Evolutionary conservation across 441 rosid genomes (phyloP).

Genomic region (Arabidopsis hybrid): DNA sequence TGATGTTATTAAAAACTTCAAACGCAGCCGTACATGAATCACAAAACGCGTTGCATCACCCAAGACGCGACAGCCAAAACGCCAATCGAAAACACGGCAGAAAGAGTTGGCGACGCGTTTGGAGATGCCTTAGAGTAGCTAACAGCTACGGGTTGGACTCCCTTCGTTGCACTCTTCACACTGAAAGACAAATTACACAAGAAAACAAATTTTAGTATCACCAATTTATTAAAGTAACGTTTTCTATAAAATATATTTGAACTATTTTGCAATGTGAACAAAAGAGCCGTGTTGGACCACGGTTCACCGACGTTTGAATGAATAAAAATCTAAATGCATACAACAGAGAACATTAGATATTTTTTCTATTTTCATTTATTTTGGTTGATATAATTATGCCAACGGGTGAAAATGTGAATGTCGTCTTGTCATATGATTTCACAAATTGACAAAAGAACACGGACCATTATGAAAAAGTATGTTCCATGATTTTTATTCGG

Average conservation of each 20-base stretch:
- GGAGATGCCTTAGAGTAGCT: constrained; percentile 42
- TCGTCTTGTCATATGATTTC: constrained; percentile 40
- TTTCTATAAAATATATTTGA: too few species aligned
- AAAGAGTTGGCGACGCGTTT: constrained; percentile 31
- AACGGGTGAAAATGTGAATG: constrained; percentile 34
- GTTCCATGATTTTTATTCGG: constrained; percentile 23
- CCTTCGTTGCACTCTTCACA: constrained; percentile 44
- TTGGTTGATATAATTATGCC: constrained; percentile 10
- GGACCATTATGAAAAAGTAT: constrained; percentile 3
- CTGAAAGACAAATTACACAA: constrained; percentile 26
- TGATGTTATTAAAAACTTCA: background rate
- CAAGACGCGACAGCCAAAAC: constrained; percentile 25
- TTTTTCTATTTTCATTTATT: background rate
- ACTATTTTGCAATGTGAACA: constrained; percentile 25
- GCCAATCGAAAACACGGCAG: constrained; percentile 15
- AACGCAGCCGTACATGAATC: constrained; percentile 13
- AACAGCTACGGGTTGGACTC: constrained; percentile 36
- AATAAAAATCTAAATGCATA: constrained; percentile 22
- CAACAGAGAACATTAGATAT: constrained; percentile 36
- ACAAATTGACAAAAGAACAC: constrained; percentile 37
- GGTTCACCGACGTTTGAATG: constrained; percentile 15
- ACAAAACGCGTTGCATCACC: constrained; percentile 34
- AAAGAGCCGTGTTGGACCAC: constrained; percentile 45
- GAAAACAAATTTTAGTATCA: background rate
- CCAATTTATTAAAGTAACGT: background rate